Base-by-base conservation (phyloP, 2,329 filamentous ascomycete genomes). In the Niveomyces coronatus region DNA sequence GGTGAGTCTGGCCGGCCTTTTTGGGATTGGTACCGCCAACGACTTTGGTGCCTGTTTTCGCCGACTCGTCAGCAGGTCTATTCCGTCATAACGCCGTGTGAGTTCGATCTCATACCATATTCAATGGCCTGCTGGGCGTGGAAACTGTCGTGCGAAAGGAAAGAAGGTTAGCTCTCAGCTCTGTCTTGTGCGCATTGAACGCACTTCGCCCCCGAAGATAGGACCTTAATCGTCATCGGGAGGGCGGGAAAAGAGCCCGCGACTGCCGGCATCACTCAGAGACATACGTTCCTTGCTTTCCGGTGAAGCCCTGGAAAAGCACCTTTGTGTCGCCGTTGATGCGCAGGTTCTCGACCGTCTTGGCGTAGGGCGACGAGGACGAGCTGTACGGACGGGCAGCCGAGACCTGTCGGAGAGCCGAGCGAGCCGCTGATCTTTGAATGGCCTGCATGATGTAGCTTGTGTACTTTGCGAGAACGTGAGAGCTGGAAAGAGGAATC, bases 21-120 rank as follows among this genome's bases (percentile, higher is more conserved):
- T 94, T 96, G 60, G 91, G 91, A 72, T 96, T 96, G 58, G 89
- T 96, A 60, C 91, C 91, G 63, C 91, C 91, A 50, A 98, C 87
- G 50, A 98, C 86, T 62, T 94, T 89, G 54, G 91, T 98, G 62
- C 89, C 86, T 93, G 54, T 46, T 19, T 3, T n/a, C n/a, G 18
- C 28, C 3, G 14, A 16, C 22, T 9, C n/a, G 23, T 35, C 31
- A 38, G 31, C 16, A 18, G n/a, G n/a, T n/a, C n/a, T 15, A 15
- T 6, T 18, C 9, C 3, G 10, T 9, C 16, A 15, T 20, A 10
- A n/a, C 17, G 32, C 10, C 31, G 15, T 11, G 20, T 7, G 19
- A 9, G 23, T 29, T 19, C 34, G 7, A n/a, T 30, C 40, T 48
- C 62, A 60, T 85, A 93, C 86, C 91, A 68, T 98, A 98, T 65